Evolutionary conservation across 2,329 filamentous ascomycete genomes (phyloP), one percentile per base, ranked within the genome.

Genomic region (Neurospora sp.): DNA sequence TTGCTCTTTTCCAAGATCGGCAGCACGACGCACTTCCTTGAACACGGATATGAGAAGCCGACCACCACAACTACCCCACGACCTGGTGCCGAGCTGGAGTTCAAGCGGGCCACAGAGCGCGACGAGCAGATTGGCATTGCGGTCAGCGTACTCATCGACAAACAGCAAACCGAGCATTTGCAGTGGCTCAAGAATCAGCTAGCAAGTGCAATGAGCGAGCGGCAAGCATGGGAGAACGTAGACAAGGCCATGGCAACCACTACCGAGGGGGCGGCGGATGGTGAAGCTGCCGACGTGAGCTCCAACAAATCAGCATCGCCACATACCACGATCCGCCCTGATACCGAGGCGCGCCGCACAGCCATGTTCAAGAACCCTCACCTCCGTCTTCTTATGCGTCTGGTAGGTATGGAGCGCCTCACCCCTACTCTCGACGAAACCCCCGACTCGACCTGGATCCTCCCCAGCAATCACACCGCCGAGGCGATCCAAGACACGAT

Each of bases 1-100:
- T 88, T 99, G 85, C 84, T 99, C 15, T 99, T 99, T 80, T 97
- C 92, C 79, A 99, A 99, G 80, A 91, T 93, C 70, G 90, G 89
- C 68, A 87, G 87, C 66, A 97, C 92, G 0, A 86, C 93, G 0
- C 92, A 92, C 80, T 98, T 93, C 77, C 85, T 99, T 5, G 94
- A 98, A 77, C 93, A 94, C 76, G 96, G 96, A 0, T 91, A 92
- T 74, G 93, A 97, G 76, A 92, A 90, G 77, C 93, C 95, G 73
- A 87, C 90, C 0, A 78, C 89, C 33, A 85, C 86, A 23, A 83
- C 85, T 19, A 85, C 88, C 62, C 86, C 89, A 10, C 88, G 87
- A 73, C 87, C 92, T 3, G 93, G 90, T 0, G 91, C 92, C 11
- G 92, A 96, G 77, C 83, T 99, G 23, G 92, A 96, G 75, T 91